These are phyloP conservation scores for Penicillium sp. DNA, from an alignment of 2,329 filamentous ascomycete species.

Conservation along the genomic window DNA sequence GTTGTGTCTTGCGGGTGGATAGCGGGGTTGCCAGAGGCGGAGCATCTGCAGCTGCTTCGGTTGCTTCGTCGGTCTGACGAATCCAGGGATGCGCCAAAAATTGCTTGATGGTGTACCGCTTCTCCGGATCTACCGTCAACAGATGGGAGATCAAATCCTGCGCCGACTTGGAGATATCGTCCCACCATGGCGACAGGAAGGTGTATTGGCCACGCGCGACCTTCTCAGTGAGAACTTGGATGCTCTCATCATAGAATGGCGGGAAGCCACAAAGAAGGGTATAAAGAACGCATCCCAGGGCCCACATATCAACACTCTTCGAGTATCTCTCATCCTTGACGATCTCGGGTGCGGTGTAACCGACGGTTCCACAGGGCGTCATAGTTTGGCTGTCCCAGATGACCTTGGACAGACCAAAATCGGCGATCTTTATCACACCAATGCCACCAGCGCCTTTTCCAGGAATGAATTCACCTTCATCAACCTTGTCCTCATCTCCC, in stretches of 20 bases:
- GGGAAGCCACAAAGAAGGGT: conserved; percentile 95
- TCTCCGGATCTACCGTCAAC: conserved; percentile 85
- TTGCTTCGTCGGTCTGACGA: conserved; percentile 58
- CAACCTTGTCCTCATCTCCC: conserved; percentile 92
- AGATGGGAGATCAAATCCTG: conserved; percentile 91
- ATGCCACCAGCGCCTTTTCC: conserved; percentile 83
- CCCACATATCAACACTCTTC: conserved; percentile 99
- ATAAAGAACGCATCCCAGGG: conserved; percentile 89
- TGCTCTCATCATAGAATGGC: conserved; percentile 96
- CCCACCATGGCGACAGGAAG: conserved; percentile 98
- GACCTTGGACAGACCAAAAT: conserved; percentile 94
- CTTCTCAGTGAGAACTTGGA: conserved; percentile 93
- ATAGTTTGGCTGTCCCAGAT: conserved; percentile 99
- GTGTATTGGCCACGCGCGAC: conserved; percentile 97
- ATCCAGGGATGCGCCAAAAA: conserved; percentile 97
- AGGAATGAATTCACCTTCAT: conserved; percentile 84
- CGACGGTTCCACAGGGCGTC: conserved; percentile 97
- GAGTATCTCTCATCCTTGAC: conserved; percentile 98
- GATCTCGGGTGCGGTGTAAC: conserved; percentile 95
- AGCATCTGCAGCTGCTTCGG: conserved; percentile 59
- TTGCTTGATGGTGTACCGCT: conserved; percentile 84
- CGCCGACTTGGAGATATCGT: conserved; percentile 89
- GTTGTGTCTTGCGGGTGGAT: conserved; percentile 49
- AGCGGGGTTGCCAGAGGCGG: conserved; percentile 62
- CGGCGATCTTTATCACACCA: conserved; percentile 90